Conservation (phyloP, 1,139 yeast species). For the Waltiozyma sp. region DNA sequence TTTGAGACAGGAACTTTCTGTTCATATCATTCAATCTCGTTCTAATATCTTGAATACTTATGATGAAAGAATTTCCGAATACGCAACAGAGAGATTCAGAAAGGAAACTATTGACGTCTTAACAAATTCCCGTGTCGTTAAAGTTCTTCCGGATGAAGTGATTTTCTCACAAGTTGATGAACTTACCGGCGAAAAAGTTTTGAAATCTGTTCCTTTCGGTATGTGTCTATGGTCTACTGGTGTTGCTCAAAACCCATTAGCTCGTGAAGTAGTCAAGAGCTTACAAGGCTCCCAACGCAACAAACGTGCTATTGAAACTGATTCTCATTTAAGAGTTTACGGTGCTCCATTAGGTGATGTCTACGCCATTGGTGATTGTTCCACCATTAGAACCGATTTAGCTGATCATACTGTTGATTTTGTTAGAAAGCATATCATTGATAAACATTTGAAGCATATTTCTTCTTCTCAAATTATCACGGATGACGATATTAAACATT, state of each 20-base stretch:
- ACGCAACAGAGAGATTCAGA: conserved; percentile 47
- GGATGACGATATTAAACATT: conserved; percentile 31
- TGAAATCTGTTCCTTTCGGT: conserved; percentile 45
- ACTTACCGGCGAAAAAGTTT: conserved; percentile 26
- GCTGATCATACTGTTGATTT: conserved; percentile 40
- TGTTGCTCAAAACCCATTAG: conserved; percentile 47
- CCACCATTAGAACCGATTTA: conserved; percentile 47
- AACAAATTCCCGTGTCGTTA: conserved; percentile 48
- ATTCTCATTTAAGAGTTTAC: conserved; percentile 48
- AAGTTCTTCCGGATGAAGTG: conserved; percentile 41
- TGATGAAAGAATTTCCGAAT: conserved; percentile 47
- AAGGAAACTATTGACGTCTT: conserved; percentile 48
- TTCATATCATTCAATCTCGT: conserved; percentile 55
- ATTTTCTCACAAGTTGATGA: conserved; percentile 37
- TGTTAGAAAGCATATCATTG: conserved; percentile 31
- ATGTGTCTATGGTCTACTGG: conserved; percentile 63
- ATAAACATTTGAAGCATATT: conserved; percentile 25
- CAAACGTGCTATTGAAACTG: conserved; percentile 54
- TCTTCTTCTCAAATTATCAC: conserved; percentile 25
- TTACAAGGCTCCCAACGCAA: conserved; percentile 37
- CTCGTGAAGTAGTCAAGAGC: conserved; percentile 34
- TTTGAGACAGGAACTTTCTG: conserved; percentile 48
- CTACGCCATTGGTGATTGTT: conserved; percentile 59
- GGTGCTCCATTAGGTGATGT: conserved; percentile 55
- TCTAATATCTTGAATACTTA: conserved; percentile 54